Base-by-base conservation (phyloP, 2,329 filamentous ascomycete species). In the Xylaria sp. region DNA sequence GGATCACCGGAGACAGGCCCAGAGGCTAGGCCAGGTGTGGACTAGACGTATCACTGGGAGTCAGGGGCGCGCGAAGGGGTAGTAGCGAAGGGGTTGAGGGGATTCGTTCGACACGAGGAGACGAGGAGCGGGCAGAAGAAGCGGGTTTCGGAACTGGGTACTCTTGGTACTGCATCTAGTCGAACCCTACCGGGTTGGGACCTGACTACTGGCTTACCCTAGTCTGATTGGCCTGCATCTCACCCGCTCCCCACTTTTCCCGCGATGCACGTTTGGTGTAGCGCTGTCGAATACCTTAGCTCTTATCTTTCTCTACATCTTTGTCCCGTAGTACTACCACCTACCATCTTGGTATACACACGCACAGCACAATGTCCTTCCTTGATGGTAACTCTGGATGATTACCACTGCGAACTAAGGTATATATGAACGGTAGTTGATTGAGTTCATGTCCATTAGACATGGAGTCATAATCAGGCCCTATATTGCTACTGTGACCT, bases 61-160 rank as follows among this genome's bases (percentile, higher is more conserved):
- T 42, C 53, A 64, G 66, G 66, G 66, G 49, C 31, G 11, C 15
- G 28, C 17, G 54, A 57, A 42, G 54, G 54, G 33, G 33, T 33
- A 33, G 54, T 15, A 40, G 36, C 36, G 33, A 33, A 33, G 33
- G 36, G 10, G 36, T 57, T 40, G 53, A 57, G 46, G 58, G 42
- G 64, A 69, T 60, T 63, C 46, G 51, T 10, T 28, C 33, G 33
- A 33, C 31, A 33, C 31, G 31, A 33, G 31, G 31, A 33, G 31
- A 33, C 31, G 31, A 33, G 31, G 31, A 33, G 31, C 31, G 31
- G 31, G 31, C 31, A 58, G 57, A 40, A 51, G 61, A 69, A 23
- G 64, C 60, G 56, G 48, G 67, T 69, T 67, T 69, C 64, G 67
- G 67, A 69, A 57, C 64, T 67, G 64, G 42, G 42, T 46, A 46